Evolutionary conservation across 2,329 filamentous ascomycete genomes (phyloP).

Genomic region (Aspergillus udagawae): DNA sequence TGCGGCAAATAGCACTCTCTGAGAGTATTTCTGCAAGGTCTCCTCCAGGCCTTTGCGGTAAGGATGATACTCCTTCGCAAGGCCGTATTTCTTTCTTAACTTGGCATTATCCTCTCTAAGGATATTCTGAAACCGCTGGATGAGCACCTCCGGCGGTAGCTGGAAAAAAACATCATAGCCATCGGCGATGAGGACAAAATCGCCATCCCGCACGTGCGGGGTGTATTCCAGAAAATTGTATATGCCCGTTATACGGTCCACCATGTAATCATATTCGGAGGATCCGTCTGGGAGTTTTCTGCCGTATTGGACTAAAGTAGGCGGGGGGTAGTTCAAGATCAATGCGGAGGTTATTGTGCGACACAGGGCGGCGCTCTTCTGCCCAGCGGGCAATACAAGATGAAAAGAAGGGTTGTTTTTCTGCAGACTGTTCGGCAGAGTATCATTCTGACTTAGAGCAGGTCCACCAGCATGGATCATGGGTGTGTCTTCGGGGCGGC

Average conservation of each 20-base stretch:
- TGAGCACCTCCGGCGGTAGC: conserved; percentile 59
- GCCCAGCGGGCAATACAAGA: conserved; percentile 50
- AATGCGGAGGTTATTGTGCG: conserved; percentile 55
- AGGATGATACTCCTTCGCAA: conserved; percentile 18
- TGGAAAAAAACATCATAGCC: conserved; percentile 64
- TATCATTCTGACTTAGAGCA: conserved; percentile 21
- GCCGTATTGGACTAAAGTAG: conserved; percentile 50
- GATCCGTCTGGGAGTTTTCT: conserved; percentile 22
- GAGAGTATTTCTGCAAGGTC: conserved; percentile 42
- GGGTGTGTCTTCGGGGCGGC: conserved; percentile 29
- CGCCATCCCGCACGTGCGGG: conserved; percentile 51
- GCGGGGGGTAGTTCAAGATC: conserved; percentile 57
- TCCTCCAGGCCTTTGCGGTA: conserved; percentile 17
- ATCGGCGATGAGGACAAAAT: conserved; percentile 62
- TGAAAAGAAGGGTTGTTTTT: conserved; percentile 48
- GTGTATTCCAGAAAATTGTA: conserved; percentile 47
- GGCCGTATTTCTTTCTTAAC: conserved; percentile 49
- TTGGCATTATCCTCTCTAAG: conserved; percentile 51
- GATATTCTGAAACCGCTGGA: conserved; percentile 58
- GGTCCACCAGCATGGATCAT: conserved; percentile 21
- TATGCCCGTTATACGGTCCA: conserved; percentile 44
- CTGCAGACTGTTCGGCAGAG: conserved; percentile 27
- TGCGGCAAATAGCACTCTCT: conserved; percentile 54
- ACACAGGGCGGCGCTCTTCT: conserved; percentile 51
- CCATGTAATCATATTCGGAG: conserved; percentile 39